Percentiles rank a stretch among this genome's conserved stretches.
Conservation (phyloP, 441 rosid genomes). For the Daphne laureola region DNA sequence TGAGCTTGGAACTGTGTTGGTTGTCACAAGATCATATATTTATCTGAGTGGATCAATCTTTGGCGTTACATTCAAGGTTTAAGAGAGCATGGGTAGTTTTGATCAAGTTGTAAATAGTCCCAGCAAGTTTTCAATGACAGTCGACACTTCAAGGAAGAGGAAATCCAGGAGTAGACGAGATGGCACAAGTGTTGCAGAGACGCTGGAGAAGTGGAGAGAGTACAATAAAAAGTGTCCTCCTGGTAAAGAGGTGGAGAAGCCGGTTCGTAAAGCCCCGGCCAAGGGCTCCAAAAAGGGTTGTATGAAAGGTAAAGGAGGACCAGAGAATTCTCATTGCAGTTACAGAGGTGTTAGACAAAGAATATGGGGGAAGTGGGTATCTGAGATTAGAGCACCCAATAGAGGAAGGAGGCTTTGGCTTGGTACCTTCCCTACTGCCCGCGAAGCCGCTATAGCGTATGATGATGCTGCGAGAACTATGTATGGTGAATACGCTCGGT, state of each 20-base stretch:
- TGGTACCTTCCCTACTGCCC: conserved; percentile 60
- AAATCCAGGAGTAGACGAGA: no score
- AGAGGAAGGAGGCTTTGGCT: conserved; percentile 68
- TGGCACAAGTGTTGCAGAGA: conserved; percentile 32
- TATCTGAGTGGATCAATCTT: no score
- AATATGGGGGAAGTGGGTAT: conserved; percentile 91
- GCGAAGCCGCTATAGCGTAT: conserved; percentile 70
- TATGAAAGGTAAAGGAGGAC: conserved; percentile 90
- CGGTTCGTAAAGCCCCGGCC: conserved; percentile 34
- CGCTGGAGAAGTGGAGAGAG: conserved; percentile 54
- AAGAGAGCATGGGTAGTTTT: no score
- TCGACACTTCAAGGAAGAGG: no score
- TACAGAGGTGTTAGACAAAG: conserved; percentile 85
- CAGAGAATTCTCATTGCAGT: conserved; percentile 41
- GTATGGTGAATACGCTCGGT: conserved; percentile 53
- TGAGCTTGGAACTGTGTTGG: no score
- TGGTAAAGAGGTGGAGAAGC: conserved; percentile 8
- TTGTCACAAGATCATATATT: no score
- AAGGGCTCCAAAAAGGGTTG: conserved; percentile 79
- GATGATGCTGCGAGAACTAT: conserved; percentile 70
- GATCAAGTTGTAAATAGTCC: no score
- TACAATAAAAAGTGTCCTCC: conserved; percentile 27
- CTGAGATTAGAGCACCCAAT: conserved; percentile 75
- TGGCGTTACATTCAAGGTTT: no score
- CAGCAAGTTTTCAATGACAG: no score